These are phyloP conservation scores for Neltuma alba DNA, from an alignment of 306 rosid genomes.

Conservation along the genomic window DNA sequence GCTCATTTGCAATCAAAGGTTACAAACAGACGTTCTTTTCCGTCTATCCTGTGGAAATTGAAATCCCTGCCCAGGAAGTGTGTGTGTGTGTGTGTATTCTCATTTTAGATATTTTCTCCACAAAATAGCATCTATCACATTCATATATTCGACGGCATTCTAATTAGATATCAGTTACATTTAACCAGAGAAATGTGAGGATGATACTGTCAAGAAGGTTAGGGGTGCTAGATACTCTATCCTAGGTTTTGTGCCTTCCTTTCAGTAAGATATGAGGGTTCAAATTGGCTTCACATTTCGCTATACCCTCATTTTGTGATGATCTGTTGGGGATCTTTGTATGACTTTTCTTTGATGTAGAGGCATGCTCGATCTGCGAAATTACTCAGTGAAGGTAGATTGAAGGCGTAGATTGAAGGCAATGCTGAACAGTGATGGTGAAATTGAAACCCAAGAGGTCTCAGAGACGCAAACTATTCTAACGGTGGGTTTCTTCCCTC, in stretches of 20 bases:
- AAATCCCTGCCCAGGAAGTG: not conserved
- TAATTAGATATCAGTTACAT: not conserved
- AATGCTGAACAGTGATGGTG: constrained; percentile 79
- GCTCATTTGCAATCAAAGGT: constrained; percentile 94
- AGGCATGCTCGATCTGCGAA: constrained; percentile 89
- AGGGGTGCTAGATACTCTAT: not conserved
- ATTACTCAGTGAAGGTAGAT: constrained; percentile 66
- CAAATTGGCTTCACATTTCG: not conserved
- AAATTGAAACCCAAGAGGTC: constrained; percentile 64
- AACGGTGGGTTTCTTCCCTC: constrained; percentile 53
- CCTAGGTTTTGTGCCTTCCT: not conserved
- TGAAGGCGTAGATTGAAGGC: too few relatives aligned
- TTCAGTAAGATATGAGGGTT: not conserved
- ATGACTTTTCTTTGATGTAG: constrained; percentile 45
- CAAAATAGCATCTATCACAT: constrained; percentile 14
- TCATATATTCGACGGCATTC: constrained; percentile 5
- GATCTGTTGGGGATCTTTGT: constrained; percentile 10
- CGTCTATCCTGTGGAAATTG: not conserved
- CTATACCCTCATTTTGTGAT: not conserved
- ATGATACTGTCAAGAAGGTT: not conserved
- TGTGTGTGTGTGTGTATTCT: not conserved
- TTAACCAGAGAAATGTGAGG: not conserved
- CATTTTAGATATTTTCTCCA: not conserved
- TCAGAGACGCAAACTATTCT: constrained; percentile 49
- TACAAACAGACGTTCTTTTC: constrained; percentile 19